Conservation (phyloP, 2,329 filamentous ascomycete genomes). For the Byssoonygena ceratinophila region DNA sequence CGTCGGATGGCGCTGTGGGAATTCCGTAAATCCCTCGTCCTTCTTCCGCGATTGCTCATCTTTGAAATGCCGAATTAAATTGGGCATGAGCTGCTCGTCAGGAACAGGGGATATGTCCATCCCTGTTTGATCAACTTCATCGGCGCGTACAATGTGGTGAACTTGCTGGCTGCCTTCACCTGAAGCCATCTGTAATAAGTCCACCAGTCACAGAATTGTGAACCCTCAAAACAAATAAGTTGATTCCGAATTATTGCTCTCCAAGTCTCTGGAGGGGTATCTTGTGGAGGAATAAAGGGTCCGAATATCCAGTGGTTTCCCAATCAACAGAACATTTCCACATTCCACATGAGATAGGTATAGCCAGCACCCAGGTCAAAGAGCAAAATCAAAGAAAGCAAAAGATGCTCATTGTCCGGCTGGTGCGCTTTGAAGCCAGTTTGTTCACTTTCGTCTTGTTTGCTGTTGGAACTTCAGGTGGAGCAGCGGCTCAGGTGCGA, state of each 20-base stretch:
- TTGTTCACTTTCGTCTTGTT: not conserved
- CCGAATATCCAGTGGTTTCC: too few relatives aligned
- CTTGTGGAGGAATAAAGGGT: not conserved
- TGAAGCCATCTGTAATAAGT: constrained; percentile 10
- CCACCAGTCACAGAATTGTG: too few relatives aligned
- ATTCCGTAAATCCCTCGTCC: constrained; percentile 13
- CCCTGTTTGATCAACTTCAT: constrained; percentile 41
- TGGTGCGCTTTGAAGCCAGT: too few relatives aligned
- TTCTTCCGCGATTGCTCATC: constrained; percentile 16
- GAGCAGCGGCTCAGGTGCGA: not conserved
- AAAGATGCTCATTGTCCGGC: too few relatives aligned
- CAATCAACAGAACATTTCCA: too few relatives aligned
- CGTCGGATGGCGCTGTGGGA: constrained; percentile 18
- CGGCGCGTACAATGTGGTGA: constrained; percentile 39
- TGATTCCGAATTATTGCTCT: too few relatives aligned
- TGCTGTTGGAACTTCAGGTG: not conserved
- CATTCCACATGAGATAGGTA: not conserved
- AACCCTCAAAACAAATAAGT: too few relatives aligned
- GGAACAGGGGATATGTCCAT: constrained; percentile 38
- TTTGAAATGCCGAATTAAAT: constrained; percentile 31
- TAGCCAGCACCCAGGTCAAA: not conserved
- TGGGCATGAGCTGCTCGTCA: constrained; percentile 36
- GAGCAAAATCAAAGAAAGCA: not conserved
- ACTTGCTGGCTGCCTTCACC: constrained; percentile 17
- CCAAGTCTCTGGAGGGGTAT: not conserved